Evolutionary conservation across 2,329 filamentous ascomycete genomes (phyloP).

Genomic region (Pseudogymnoascus sp.): DNA sequence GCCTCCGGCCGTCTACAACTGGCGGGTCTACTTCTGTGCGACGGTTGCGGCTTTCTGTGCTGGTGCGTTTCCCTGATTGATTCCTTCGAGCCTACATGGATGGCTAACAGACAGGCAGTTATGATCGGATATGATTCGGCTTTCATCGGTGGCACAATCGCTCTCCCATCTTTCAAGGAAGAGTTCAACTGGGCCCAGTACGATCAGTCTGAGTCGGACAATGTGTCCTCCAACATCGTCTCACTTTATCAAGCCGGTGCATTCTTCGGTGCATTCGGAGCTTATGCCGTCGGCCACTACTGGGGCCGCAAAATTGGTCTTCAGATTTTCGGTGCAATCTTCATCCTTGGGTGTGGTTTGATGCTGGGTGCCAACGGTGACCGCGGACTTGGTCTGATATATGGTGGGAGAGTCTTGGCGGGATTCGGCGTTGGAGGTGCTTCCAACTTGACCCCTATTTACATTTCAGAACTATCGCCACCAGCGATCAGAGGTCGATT

Average conservation of each 20-base stretch:
- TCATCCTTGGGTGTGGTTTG: slow-evolving; percentile 62
- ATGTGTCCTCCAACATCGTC: slow-evolving; percentile 67
- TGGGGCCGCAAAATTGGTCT: slow-evolving; percentile 60
- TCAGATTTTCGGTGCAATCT: slow-evolving; percentile 52
- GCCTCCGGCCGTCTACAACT: slow-evolving; percentile 51
- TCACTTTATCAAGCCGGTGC: slow-evolving; percentile 76
- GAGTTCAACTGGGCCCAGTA: slow-evolving; percentile 55
- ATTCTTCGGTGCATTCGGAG: slow-evolving; percentile 70
- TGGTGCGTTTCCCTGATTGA: slow-evolving; percentile 46
- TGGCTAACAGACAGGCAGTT: background rate
- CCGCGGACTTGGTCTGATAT: slow-evolving; percentile 56
- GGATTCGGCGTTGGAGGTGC: slow-evolving; percentile 56
- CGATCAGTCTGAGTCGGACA: slow-evolving; percentile 44
- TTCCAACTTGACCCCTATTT: slow-evolving; percentile 56
- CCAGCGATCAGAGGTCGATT: slow-evolving; percentile 57
- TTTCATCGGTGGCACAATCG: slow-evolving; percentile 71
- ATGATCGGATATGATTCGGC: slow-evolving; percentile 47
- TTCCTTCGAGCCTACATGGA: background rate
- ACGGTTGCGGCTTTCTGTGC: slow-evolving; percentile 48
- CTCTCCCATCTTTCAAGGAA: slow-evolving; percentile 57
- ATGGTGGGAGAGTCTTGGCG: slow-evolving; percentile 54
- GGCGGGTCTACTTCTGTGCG: slow-evolving; percentile 49
- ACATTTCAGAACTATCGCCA: slow-evolving; percentile 52
- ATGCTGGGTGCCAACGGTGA: slow-evolving; percentile 59
- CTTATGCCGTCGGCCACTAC: slow-evolving; percentile 58